phyloP scores from a whole-genome alignment of 106 monocot genomes.

The Alisma plantagoaquatica region DNA sequence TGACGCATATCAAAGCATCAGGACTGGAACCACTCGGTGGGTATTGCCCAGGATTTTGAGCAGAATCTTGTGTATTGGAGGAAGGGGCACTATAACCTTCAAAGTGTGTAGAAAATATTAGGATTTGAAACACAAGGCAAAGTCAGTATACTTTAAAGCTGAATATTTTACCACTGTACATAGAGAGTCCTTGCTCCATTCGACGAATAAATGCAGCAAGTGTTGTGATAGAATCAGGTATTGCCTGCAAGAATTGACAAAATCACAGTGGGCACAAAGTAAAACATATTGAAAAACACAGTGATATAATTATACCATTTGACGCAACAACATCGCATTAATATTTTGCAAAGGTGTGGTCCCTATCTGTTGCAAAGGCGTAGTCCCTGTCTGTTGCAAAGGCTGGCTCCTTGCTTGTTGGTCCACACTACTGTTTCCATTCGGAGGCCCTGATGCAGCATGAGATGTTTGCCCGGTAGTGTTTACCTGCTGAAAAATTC shows the following conservation, averaged over 20 bases:
- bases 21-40: too few relatives aligned
- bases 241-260: constrained; percentile 36
- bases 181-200: constrained; percentile 45
- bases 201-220: constrained; percentile 64
- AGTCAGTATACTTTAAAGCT: neutral
- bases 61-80: constrained; percentile 15
- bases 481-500: constrained; percentile 12
- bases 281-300: too few relatives aligned
- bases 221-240: constrained; percentile 79
- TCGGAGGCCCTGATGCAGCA: constrained; percentile 25
- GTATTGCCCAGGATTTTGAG: constrained; percentile 11
- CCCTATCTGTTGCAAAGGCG: too few relatives aligned
- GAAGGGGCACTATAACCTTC: too few relatives aligned
- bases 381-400: too few relatives aligned
- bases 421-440: constrained; percentile 22
- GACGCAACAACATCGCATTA: constrained; percentile 1
- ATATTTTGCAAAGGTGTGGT: too few relatives aligned
- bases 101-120: too few relatives aligned
- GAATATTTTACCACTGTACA: constrained; percentile 24
- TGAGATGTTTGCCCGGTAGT: constrained; percentile 19
- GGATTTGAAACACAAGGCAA: too few relatives aligned
- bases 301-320: too few relatives aligned
- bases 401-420: too few relatives aligned
- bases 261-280: too few relatives aligned
- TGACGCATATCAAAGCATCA: constrained; percentile 37